Percentiles rank a stretch among this genome's conserved stretches.
Conservation (phyloP, 345 rosid genomes). For the Corchorus capsularis region DNA sequence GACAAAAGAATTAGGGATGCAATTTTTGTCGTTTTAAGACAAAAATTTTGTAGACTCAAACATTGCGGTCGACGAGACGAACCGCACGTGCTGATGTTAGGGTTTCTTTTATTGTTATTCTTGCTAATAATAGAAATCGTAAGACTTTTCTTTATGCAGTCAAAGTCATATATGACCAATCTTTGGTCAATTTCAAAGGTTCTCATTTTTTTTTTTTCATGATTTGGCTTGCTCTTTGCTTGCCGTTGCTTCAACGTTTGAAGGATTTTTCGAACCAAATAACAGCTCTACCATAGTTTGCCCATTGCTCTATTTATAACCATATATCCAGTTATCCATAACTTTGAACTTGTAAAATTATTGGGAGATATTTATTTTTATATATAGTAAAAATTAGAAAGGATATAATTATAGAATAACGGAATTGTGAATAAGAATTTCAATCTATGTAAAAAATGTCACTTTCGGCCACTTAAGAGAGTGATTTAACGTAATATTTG, state of each 20-base stretch:
- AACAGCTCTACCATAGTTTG: no score
- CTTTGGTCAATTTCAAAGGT: not conserved
- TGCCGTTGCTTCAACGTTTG: not conserved
- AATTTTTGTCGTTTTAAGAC: slow-evolving; percentile 2
- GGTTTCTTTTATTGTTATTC: not conserved
- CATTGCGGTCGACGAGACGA: not conserved
- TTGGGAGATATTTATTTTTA: no score
- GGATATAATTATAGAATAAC: no score
- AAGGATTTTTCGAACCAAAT: not conserved
- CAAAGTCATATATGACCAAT: slow-evolving; percentile 1
- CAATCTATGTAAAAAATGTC: no score
- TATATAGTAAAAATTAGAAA: no score
- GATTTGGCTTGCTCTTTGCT: not conserved
- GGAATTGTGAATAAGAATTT: no score
- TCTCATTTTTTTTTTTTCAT: not conserved
- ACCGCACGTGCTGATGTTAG: not conserved
- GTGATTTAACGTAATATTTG: no score
- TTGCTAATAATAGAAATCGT: not conserved
- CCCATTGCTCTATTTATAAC: no score
- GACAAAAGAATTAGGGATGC: not conserved
- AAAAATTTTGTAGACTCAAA: not conserved
- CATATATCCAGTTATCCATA: no score
- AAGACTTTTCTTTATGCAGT: not conserved
- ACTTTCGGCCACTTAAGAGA: no score
- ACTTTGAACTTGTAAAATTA: no score